A percentile compares a stretch with the other conserved stretches of the same genome.
Evolutionary conservation across 305 asterid species (phyloP).

Genomic region (Plantago lanceolata): DNA sequence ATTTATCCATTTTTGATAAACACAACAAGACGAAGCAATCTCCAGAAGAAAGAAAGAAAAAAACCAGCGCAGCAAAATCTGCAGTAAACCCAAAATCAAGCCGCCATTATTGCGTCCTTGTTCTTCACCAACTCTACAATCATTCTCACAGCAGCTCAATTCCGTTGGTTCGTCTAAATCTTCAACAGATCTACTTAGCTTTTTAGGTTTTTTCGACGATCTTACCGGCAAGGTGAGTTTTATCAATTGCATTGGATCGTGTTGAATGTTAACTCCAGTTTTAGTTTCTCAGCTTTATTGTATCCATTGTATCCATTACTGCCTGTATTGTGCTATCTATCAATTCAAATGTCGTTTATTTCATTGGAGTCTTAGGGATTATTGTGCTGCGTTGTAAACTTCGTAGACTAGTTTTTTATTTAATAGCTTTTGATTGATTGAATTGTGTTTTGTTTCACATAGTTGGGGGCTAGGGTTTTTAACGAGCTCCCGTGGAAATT

Average conservation of each 20-base stretch:
- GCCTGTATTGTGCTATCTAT: too few relatives aligned
- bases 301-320: too few relatives aligned
- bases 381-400: background rate
- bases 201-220: background rate
- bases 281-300: background rate
- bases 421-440: slow-evolving; percentile 16
- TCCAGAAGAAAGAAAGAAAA: background rate
- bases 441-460: slow-evolving; percentile 7
- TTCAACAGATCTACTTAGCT: slow-evolving; percentile 1
- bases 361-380: background rate
- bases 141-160: background rate
- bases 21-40: background rate
- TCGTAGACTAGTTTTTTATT: background rate
- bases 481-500: slow-evolving; percentile 12
- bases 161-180: background rate
- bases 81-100: background rate
- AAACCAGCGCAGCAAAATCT: slow-evolving; percentile 1
- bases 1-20: background rate
- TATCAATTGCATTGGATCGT: background rate
- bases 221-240: background rate
- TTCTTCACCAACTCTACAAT: slow-evolving; percentile 1
- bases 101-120: background rate
- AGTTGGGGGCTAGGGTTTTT: slow-evolving; percentile 27
- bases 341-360: too few relatives aligned
- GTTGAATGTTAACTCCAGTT: background rate